Evolutionary conservation across 2,329 filamentous ascomycete genomes (phyloP).

Genomic region (Pleurostoma richardsiae): DNA sequence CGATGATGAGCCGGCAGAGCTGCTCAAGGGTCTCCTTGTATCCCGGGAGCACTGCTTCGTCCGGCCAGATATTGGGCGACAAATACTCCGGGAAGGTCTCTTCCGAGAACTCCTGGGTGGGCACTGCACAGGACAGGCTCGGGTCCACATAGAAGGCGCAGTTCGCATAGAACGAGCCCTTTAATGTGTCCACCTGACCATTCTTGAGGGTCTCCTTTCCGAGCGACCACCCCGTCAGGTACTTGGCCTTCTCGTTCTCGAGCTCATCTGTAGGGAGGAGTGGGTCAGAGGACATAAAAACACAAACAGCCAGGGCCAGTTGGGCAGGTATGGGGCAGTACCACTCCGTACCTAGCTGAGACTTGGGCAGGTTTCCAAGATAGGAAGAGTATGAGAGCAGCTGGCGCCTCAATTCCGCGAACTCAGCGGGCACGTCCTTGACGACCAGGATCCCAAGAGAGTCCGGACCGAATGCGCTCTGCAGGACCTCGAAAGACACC

Average conservation of each 20-base stretch:
- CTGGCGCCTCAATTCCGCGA: constrained; percentile 63
- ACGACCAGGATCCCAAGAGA: constrained; percentile 94
- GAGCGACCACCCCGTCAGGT: constrained; percentile 70
- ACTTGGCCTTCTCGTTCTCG: constrained; percentile 56
- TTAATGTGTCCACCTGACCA: constrained; percentile 72
- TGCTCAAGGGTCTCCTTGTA: constrained; percentile 70
- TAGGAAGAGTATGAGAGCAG: constrained; percentile 86
- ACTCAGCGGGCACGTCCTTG: constrained; percentile 71
- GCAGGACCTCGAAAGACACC: constrained; percentile 63
- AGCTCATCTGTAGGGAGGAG: constrained; percentile 37
- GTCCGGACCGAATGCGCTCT: constrained; percentile 81
- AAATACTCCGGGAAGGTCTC: constrained; percentile 82
- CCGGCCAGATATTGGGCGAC: constrained; percentile 84
- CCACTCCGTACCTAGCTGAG: constrained; percentile 58
- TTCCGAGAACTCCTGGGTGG: constrained; percentile 50
- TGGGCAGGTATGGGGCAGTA: neutral
- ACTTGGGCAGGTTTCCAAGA: constrained; percentile 71
- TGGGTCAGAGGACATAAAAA: too few species aligned
- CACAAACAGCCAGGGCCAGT: neutral
- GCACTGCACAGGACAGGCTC: constrained; percentile 54
- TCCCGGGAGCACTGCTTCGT: constrained; percentile 61
- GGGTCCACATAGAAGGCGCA: constrained; percentile 71
- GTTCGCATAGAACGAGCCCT: constrained; percentile 82
- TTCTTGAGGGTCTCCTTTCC: constrained; percentile 78
- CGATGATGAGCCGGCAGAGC: constrained; percentile 81